Conservation (phyloP, 1,284 basidiomycete genomes). For the Coniferiporia sulphurascens region DNA sequence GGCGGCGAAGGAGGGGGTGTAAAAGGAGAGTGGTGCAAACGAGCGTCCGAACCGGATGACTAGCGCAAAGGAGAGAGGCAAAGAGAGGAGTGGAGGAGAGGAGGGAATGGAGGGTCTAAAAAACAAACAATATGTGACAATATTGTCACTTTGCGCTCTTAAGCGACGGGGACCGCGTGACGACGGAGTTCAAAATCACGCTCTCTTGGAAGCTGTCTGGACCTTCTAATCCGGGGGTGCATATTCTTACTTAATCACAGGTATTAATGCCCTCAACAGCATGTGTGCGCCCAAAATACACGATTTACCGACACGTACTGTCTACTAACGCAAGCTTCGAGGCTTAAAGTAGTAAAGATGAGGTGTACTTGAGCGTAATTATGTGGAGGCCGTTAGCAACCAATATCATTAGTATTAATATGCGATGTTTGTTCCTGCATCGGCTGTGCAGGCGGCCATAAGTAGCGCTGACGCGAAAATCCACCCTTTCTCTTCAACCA, state of each 20-base stretch:
- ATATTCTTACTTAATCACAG: too few species aligned
- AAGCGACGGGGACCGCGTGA: neutral
- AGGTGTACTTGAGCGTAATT: too few species aligned
- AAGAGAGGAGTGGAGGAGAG: neutral
- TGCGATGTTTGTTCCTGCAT: neutral
- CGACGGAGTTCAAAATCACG: slow-evolving; percentile 7
- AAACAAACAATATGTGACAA: too few species aligned
- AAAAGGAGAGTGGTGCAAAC: slow-evolving; percentile 26
- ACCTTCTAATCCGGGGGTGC: too few species aligned
- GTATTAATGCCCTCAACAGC: neutral
- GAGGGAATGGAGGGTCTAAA: neutral
- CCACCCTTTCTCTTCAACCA: slow-evolving; percentile 48
- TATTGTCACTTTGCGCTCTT: neutral
- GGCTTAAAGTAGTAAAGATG: too few species aligned
- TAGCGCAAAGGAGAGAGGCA: slow-evolving; percentile 22
- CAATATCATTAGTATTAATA: neutral
- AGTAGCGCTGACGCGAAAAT: slow-evolving; percentile 24
- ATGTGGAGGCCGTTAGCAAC: neutral
- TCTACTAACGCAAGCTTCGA: too few species aligned
- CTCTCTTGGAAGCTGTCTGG: neutral
- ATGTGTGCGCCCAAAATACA: too few species aligned
- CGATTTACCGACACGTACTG: too few species aligned
- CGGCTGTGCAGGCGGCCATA: slow-evolving; percentile 10
- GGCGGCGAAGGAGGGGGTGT: neutral
- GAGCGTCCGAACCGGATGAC: slow-evolving; percentile 27